These are phyloP conservation scores for Lantana camara DNA, from an alignment of 257 asterid genomes.

Conservation along the genomic window DNA sequence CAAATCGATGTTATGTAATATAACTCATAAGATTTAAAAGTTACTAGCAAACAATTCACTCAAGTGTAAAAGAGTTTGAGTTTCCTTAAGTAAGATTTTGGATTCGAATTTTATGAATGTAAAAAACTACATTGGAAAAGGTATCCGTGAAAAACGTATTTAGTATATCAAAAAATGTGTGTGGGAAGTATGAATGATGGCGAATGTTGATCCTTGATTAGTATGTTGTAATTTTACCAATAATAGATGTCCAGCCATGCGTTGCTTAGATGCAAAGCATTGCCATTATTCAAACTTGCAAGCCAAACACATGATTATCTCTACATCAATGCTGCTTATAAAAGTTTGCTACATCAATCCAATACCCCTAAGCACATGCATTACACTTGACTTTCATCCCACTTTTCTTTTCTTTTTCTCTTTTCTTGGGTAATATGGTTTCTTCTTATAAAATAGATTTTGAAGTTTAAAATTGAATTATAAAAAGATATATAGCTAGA, in stretches of 20 bases:
- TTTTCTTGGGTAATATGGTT: not conserved
- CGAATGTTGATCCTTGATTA: constrained; percentile 13
- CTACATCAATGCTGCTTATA: not conserved
- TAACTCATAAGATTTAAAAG: no score
- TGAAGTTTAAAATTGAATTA: no score
- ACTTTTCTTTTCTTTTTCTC: not conserved
- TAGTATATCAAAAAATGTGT: no score
- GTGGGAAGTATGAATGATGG: no score
- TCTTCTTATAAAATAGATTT: not conserved
- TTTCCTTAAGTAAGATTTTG: no score
- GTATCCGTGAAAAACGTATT: no score
- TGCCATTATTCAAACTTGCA: constrained; percentile 30
- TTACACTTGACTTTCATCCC: not conserved
- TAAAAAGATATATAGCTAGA: no score
- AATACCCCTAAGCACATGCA: constrained; percentile 21
- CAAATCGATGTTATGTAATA: no score
- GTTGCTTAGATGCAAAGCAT: constrained; percentile 34
- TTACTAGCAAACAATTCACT: no score
- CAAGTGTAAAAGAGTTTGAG: no score
- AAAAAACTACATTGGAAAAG: no score
- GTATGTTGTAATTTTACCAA: constrained; percentile 8
- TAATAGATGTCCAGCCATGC: constrained; percentile 21
- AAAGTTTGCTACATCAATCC: constrained; percentile 17
- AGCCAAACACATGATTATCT: constrained; percentile 27
- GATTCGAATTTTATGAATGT: no score